Percentiles rank a stretch among this genome's conserved stretches.
Evolutionary conservation across 352 stramenopile genomes (phyloP).

Genomic region (Phytophthora hibernalis): DNA sequence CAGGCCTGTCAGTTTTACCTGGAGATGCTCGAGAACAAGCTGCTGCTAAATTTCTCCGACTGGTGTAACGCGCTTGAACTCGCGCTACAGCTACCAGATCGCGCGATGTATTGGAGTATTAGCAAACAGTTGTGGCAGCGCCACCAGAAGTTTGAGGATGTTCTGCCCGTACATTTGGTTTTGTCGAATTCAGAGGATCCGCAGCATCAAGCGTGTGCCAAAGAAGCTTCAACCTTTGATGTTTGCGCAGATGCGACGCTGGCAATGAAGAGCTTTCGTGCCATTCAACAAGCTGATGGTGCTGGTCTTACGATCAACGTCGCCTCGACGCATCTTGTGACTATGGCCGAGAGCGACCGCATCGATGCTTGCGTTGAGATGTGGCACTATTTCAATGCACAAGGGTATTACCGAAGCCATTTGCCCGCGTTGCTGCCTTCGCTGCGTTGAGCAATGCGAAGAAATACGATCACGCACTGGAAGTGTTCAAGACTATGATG

Average conservation of each 20-base stretch:
- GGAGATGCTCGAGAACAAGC: slow-evolving; percentile 13
- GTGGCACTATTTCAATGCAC: slow-evolving; percentile 2
- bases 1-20: slow-evolving; percentile 13
- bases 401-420: not conserved
- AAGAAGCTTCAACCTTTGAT: not conserved
- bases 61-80: slow-evolving; percentile 17
- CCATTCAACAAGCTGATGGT: slow-evolving; percentile 1
- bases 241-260: not conserved
- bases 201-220: not conserved
- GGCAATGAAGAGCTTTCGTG: not conserved
- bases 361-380: slow-evolving; percentile 2
- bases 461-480: not conserved
- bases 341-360: not conserved
- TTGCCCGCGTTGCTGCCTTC: slow-evolving; percentile 1
- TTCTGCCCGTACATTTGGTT: slow-evolving; percentile 7
- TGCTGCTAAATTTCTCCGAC: not conserved
- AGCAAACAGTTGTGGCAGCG: not conserved
- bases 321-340: not conserved
- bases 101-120: slow-evolving; percentile 7
- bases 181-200: not conserved
- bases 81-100: not conserved
- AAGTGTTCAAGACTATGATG: slow-evolving; percentile 16
- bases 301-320: slow-evolving; percentile 2
- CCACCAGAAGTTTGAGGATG: not conserved
- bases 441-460: not conserved